These are phyloP conservation scores for Cryptomeria japonica DNA, from an alignment of 75 land plant genomes.

Conservation along the genomic window DNA sequence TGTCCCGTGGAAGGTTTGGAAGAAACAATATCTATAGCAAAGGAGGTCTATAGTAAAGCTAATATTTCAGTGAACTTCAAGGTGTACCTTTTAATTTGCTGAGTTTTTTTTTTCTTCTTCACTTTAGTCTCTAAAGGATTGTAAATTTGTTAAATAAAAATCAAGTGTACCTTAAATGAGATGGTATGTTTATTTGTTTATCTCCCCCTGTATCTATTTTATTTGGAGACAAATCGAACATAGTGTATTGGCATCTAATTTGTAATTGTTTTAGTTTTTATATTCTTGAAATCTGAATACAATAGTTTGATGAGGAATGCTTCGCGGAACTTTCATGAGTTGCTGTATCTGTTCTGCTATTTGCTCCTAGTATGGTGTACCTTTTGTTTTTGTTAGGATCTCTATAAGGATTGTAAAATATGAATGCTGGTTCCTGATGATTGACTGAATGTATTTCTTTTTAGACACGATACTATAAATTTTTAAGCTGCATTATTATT, in stretches of 20 bases:
- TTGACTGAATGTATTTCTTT: neutral
- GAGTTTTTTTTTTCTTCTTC: neutral
- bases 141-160: neutral
- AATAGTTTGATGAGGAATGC: neutral
- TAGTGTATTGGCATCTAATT: neutral
- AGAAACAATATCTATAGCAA: slow-evolving; percentile 26
- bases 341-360: neutral
- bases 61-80: slow-evolving; percentile 60
- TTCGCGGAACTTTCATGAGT: neutral
- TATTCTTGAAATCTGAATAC: neutral
- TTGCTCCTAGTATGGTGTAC: neutral
- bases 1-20: slow-evolving; percentile 76
- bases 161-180: neutral
- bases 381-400: neutral
- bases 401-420: neutral
- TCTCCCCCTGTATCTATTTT: neutral
- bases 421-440: neutral
- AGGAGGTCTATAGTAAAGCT: slow-evolving; percentile 39
- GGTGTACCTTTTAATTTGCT: slow-evolving; percentile 33
- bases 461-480: neutral
- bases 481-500: neutral
- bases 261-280: neutral
- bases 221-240: neutral
- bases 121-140: neutral
- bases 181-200: neutral